These are phyloP conservation scores for Penicillium sp. DNA, from an alignment of 2,329 filamentous ascomycete species.

Conservation along the genomic window DNA sequence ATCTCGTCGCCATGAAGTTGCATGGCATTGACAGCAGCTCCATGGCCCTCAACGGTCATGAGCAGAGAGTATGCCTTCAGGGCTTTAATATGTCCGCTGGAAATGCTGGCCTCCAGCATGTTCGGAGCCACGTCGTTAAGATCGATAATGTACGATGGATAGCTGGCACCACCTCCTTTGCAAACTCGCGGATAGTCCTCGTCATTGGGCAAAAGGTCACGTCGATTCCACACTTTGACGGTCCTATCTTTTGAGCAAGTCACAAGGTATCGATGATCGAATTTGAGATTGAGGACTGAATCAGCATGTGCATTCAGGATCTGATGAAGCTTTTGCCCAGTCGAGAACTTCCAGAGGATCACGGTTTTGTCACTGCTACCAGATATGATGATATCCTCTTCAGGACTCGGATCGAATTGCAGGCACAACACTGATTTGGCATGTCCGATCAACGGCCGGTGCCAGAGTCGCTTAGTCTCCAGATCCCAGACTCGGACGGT, in stretches of 20 bases:
- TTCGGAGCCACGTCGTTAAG: slow-evolving; percentile 46
- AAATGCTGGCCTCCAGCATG: slow-evolving; percentile 46
- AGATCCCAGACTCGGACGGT: slow-evolving; percentile 90
- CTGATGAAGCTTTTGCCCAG: slow-evolving; percentile 76
- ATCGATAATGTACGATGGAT: slow-evolving; percentile 59
- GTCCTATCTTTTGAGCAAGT: slow-evolving; percentile 97
- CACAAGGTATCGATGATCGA: slow-evolving; percentile 86
- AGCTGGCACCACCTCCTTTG: slow-evolving; percentile 46
- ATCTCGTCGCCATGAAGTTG: slow-evolving; percentile 84
- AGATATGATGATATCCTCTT: slow-evolving; percentile 90
- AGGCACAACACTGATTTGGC: slow-evolving; percentile 86
- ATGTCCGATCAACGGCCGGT: slow-evolving; percentile 75
- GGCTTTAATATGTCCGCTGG: slow-evolving; percentile 42
- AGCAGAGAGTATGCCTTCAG: slow-evolving; percentile 73
- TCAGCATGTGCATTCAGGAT: slow-evolving; percentile 79
- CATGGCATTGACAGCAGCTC: slow-evolving; percentile 92
- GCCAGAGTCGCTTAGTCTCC: slow-evolving; percentile 73
- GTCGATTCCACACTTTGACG: slow-evolving; percentile 94
- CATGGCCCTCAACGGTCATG: slow-evolving; percentile 78
- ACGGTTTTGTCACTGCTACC: slow-evolving; percentile 91
- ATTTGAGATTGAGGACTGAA: slow-evolving; percentile 90
- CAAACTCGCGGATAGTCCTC: slow-evolving; percentile 49
- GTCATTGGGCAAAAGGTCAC: slow-evolving; percentile 57
- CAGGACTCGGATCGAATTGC: slow-evolving; percentile 86
- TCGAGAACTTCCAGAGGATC: slow-evolving; percentile 92